Percentiles rank a stretch among this genome's conserved stretches.
phyloP scores from a whole-genome alignment of 805 yeast genomes.

The Tetrapisispora phaffii region DNA sequence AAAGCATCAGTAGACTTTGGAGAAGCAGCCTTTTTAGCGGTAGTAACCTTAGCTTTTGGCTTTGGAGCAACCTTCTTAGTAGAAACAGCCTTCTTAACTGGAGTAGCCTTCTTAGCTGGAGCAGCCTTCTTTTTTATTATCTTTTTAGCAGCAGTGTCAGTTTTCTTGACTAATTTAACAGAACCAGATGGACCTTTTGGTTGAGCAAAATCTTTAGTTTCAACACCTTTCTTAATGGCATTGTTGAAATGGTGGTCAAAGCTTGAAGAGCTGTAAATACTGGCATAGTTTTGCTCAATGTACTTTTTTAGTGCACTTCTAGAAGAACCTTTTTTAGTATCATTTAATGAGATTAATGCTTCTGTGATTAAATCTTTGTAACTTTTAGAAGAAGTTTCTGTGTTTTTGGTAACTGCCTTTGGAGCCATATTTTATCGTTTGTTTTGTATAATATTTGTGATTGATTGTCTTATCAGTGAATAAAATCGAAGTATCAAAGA shows the following conservation, averaged over 20 bases:
- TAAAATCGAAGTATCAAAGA: too few relatives aligned
- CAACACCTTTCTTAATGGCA: conserved; percentile 75
- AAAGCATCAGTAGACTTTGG: conserved; percentile 6
- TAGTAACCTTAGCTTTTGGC: neutral
- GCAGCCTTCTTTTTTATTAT: conserved; percentile 9
- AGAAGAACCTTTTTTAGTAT: conserved; percentile 63
- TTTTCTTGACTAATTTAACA: conserved; percentile 42
- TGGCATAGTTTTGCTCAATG: conserved; percentile 45
- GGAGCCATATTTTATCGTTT: conserved; percentile 9
- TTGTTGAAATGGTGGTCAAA: conserved; percentile 69
- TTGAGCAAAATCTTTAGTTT: conserved; percentile 61
- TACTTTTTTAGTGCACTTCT: conserved; percentile 85
- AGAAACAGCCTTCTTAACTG: conserved; percentile 6
- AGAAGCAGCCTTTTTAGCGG: conserved; percentile 1
- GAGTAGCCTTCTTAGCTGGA: conserved; percentile 3
- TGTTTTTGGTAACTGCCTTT: conserved; percentile 5
- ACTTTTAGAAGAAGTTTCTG: conserved; percentile 16
- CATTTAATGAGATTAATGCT: conserved; percentile 62
- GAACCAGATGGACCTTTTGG: conserved; percentile 91
- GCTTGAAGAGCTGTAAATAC: conserved; percentile 46
- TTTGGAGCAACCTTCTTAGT: too few relatives aligned
- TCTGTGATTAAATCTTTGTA: conserved; percentile 33
- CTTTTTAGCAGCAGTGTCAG: conserved; percentile 20
- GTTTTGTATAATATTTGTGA: neutral
- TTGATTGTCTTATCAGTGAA: neutral